These are phyloP conservation scores for Beauveria medogensis DNA, from an alignment of 2,329 filamentous ascomycete species.

Conservation along the genomic window DNA sequence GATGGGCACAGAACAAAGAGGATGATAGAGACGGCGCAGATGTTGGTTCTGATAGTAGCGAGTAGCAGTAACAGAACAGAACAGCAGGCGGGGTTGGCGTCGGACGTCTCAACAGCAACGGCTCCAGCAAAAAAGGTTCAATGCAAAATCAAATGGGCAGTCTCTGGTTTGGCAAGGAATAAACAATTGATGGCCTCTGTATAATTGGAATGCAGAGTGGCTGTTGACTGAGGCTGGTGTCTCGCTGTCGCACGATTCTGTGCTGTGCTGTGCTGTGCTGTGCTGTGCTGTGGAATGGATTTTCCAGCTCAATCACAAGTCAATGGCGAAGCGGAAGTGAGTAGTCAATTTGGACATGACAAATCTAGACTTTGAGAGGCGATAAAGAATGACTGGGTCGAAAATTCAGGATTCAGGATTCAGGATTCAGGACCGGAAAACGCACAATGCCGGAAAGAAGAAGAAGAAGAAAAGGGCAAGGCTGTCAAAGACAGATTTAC, in stretches of 20 bases:
- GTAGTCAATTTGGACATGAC: background rate
- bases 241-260: background rate
- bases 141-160: background rate
- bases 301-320: background rate
- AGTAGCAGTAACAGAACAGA: background rate
- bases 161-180: background rate
- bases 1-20: background rate
- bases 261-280: conserved; percentile 1
- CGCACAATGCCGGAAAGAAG: background rate
- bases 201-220: background rate
- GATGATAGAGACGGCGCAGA: background rate
- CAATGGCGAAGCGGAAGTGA: background rate
- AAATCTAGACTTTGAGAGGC: background rate
- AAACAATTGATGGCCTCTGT: background rate
- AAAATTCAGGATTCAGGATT: background rate
- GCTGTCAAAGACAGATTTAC: background rate
- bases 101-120: conserved; percentile 1
- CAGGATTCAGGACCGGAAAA: background rate
- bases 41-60: background rate
- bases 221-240: background rate
- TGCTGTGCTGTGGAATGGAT: conserved; percentile 1
- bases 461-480: background rate
- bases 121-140: background rate
- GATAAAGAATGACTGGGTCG: background rate
- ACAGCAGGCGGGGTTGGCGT: background rate